These are phyloP conservation scores for Glycine soja DNA, from an alignment of 306 rosid species.

Conservation along the genomic window DNA sequence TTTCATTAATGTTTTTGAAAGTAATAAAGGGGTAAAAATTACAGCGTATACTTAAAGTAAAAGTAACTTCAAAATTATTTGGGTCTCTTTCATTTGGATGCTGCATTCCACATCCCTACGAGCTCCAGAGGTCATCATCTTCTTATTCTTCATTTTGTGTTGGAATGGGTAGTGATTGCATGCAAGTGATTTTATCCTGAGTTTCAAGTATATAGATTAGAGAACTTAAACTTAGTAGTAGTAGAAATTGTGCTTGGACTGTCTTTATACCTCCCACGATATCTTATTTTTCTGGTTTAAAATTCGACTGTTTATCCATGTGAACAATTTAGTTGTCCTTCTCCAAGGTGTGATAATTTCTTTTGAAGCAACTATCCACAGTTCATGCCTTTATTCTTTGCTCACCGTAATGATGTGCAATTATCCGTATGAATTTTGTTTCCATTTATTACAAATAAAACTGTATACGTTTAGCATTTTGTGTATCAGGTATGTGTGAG, in stretches of 20 bases:
- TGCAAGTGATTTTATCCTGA: neutral
- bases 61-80: neutral
- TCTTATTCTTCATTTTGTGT: neutral
- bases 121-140: neutral
- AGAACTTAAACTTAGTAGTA: neutral
- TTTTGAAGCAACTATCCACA: neutral
- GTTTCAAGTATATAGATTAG: neutral
- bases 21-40: neutral
- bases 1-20: neutral
- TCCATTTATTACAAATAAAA: neutral
- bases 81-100: slow-evolving; percentile 10
- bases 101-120: neutral
- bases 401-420: neutral
- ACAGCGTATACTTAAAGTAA: neutral
- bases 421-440: slow-evolving; percentile 1
- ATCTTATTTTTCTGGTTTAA: neutral
- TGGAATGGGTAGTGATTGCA: neutral
- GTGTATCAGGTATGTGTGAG: neutral
- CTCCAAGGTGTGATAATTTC: neutral
- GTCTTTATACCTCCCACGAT: neutral
- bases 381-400: slow-evolving; percentile 5
- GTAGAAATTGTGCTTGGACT: no score
- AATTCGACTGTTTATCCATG: neutral
- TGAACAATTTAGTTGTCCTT: neutral
- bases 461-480: neutral